Base-by-base conservation (phyloP, 169 alveolate species). In the Plasmodium reichenowi region DNA sequence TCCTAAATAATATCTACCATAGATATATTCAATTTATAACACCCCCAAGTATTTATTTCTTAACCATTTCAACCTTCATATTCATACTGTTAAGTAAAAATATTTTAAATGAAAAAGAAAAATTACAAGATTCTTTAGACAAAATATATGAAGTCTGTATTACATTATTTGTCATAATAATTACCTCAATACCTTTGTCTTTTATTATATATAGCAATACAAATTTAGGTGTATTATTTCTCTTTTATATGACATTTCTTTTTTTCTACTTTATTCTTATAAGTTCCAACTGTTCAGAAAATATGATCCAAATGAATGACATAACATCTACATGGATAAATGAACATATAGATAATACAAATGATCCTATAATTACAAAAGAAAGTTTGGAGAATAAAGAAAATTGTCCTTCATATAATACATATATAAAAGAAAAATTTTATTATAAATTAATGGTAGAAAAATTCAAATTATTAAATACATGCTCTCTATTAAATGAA, bases 161-260 rank as follows among this genome's bases (percentile, higher is more conserved):
- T 6, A 78, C 54, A 15, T 47, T 78, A 13, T 78, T 78, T 59
- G 32, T 78, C 4, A 66, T 66, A 7, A 26, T 78, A 32, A 22
- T 50, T 45, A 64, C 89, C 0, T 45, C 71, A 52, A 67, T 78
- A 12, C 89, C 64, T n/a, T 52, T 66, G 32, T 78, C 89, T 20
- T 48, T 78, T 59, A 78, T 78, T 43, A 71, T 58, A 38, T 78
- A 78, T 66, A 78, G 89, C 29, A 78, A 78, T 45, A 78, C 89
- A 66, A 78, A 78, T 58, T 66, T 78, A 43, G 67, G 89, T 78
- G 76, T 78, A 9, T 3, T 66, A 52, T 3, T 78, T 3, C 50
- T 64, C 17, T 15, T 78, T 13, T 78, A 78, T 45, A 78, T 70
- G 17, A 78, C 89, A 43, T 15, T 66, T 45, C 9, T 78, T 52